Evolutionary conservation across 208 protist genomes (phyloP), one percentile per base, ranked within the genome.

Genomic region (Trypanosoma conorhini): DNA sequence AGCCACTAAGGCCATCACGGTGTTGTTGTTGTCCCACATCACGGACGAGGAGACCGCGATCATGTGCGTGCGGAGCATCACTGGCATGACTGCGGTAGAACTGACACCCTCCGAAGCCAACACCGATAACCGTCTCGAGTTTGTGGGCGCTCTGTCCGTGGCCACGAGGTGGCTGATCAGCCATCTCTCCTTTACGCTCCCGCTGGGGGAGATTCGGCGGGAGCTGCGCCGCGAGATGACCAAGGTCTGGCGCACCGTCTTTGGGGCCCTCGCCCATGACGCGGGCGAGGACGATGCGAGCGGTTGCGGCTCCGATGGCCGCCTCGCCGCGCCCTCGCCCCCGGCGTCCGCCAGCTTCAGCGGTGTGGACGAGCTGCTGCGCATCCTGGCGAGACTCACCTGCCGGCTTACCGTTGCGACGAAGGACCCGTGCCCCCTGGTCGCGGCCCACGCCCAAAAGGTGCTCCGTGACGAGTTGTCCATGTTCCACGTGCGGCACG

Each of bases 351-450:
- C 52, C 40, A 26, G 40, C 19, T 10, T 17, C n/a, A 21, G 42
- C 22, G 31, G 8, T 15, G 48, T 57, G 19, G 55, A 60, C 50
- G 24, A 50, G 31, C 40, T 69, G 1, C 19, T 69, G 4, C 42
- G 5, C 24, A 56, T 69, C 19, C 54, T 75, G 19, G 55, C 56
- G 0, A 9, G 5, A 35, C 42, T 75, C 22, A 56, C 61, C 35
- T 64, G 62, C 38, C 51, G 28, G 28, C 33, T 69, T 8, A 55
- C 35, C 17, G 60, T 61, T 19, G 46, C 42, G 58, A 82, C 83
- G 19, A 81, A 90, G 35, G 85, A 88, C 62, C 67, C 78, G 68
- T 95, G 86, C 66, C 87, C 85, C 21, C 82, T 85, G 76, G 80
- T 90, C 46, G 75, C 77, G 38, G 67, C 83, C 0, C 83, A 88